A percentile compares a stretch with the other conserved stretches of the same genome.
Evolutionary conservation across 352 stramenopile genomes (phyloP).

Genomic region (Globisporangium viniferum): DNA sequence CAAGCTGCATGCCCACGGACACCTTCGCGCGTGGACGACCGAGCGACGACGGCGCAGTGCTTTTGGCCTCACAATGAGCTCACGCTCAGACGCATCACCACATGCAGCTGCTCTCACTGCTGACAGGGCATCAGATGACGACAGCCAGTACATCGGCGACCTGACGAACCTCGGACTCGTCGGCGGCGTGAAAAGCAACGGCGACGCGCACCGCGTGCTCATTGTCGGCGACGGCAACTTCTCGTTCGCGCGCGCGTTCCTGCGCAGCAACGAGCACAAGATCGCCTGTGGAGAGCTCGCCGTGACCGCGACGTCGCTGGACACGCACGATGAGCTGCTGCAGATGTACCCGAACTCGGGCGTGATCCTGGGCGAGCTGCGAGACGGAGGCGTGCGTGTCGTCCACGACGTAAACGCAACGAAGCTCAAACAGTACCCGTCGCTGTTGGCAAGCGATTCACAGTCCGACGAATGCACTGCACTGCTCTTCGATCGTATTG

Average conservation of each 20-base stretch:
- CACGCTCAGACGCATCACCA: not conserved
- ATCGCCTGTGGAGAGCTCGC: conserved; percentile 19
- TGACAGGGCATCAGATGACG: not conserved
- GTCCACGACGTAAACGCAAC: conserved; percentile 75
- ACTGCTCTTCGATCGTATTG: conserved; percentile 55
- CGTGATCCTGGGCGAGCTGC: conserved; percentile 55
- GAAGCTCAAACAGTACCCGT: conserved; percentile 42
- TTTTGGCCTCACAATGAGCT: not conserved
- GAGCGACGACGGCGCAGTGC: not conserved
- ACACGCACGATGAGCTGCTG: conserved; percentile 60
- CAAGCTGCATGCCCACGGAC: conserved; percentile 4
- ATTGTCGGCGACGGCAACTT: conserved; percentile 86
- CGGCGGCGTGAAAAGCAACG: conserved; percentile 8
- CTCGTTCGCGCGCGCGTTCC: conserved; percentile 73
- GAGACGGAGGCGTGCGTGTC: conserved; percentile 41
- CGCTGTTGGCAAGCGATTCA: not conserved
- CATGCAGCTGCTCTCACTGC: no score
- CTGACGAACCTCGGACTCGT: conserved; percentile 55
- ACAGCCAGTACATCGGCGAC: conserved; percentile 25
- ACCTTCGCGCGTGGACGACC: conserved; percentile 5
- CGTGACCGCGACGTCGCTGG: conserved; percentile 64
- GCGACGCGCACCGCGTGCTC: conserved; percentile 34
- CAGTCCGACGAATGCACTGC: not conserved
- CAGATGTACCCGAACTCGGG: conserved; percentile 69
- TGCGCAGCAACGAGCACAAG: conserved; percentile 39